Conservation (phyloP, 768 basidiomycete species). For the Hygrocybe punicea region DNA sequence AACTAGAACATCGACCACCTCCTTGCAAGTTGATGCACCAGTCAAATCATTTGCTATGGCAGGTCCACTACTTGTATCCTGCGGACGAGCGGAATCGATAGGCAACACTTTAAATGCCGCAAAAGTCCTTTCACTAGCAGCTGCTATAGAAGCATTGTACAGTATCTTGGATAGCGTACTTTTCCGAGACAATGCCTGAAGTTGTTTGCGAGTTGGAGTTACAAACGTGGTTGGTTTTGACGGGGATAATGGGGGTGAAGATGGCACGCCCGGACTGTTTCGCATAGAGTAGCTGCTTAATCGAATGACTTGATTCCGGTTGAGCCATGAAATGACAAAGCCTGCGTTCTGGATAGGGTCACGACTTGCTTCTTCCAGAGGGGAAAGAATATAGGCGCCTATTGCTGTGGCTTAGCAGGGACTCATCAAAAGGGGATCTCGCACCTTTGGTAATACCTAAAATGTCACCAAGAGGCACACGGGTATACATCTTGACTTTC, state of each 20-base stretch:
- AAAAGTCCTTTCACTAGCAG: constrained; percentile 44
- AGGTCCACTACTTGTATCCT: constrained; percentile 43
- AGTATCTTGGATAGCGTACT: constrained; percentile 37
- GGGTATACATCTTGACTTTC: constrained; percentile 86
- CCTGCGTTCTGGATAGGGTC: constrained; percentile 88
- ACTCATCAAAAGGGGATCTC: not conserved
- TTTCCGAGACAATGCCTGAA: constrained; percentile 16
- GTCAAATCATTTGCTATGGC: constrained; percentile 57
- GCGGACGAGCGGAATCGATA: constrained; percentile 57
- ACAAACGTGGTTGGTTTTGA: constrained; percentile 2
- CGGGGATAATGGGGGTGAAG: constrained; percentile 16
- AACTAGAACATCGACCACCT: constrained; percentile 74
- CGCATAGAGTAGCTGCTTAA: constrained; percentile 82
- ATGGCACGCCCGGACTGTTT: constrained; percentile 50
- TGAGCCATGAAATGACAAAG: constrained; percentile 77
- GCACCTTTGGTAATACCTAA: constrained; percentile 73
- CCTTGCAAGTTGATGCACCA: constrained; percentile 64
- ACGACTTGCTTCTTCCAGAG: constrained; percentile 87
- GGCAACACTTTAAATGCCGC: constrained; percentile 81
- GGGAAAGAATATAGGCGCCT: constrained; percentile 96
- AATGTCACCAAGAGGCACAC: constrained; percentile 83
- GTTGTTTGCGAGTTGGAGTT: not conserved
- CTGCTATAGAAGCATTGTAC: constrained; percentile 30
- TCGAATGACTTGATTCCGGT: constrained; percentile 67
- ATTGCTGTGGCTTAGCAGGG: constrained; percentile 4